These are phyloP conservation scores for Solanum pimpinellifolium DNA, from an alignment of 257 asterid genomes.

Conservation along the genomic window DNA sequence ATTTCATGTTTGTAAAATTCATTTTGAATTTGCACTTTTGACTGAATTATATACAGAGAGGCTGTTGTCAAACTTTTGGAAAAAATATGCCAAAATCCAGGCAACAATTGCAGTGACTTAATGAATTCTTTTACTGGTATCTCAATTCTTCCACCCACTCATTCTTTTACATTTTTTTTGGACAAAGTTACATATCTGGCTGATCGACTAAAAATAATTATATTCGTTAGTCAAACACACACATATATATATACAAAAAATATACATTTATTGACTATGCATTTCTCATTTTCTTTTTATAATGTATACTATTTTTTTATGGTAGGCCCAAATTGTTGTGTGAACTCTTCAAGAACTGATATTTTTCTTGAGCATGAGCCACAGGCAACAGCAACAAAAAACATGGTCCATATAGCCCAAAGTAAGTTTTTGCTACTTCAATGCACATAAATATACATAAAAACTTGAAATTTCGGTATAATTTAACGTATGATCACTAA, in stretches of 20 bases:
- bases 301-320: neutral
- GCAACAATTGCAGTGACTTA: constrained; percentile 37
- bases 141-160: neutral
- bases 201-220: neutral
- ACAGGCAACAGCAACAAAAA: constrained; percentile 67
- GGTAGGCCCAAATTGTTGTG: constrained; percentile 62
- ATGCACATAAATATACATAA: neutral
- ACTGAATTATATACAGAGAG: constrained; percentile 19
- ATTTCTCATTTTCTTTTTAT: neutral
- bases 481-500: neutral
- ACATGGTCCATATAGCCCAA: constrained; percentile 65
- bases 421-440: constrained; percentile 24
- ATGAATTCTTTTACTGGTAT: constrained; percentile 45
- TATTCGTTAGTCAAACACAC: neutral
- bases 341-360: constrained; percentile 36
- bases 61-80: constrained; percentile 42
- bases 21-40: neutral
- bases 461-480: neutral
- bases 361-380: constrained; percentile 24
- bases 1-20: neutral
- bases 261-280: neutral
- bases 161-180: neutral
- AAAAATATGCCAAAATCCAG: constrained; percentile 33
- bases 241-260: neutral
- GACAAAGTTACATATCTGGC: neutral